phyloP scores from a whole-genome alignment of 1,284 basidiomycete genomes.

The Tremellales sp. region DNA sequence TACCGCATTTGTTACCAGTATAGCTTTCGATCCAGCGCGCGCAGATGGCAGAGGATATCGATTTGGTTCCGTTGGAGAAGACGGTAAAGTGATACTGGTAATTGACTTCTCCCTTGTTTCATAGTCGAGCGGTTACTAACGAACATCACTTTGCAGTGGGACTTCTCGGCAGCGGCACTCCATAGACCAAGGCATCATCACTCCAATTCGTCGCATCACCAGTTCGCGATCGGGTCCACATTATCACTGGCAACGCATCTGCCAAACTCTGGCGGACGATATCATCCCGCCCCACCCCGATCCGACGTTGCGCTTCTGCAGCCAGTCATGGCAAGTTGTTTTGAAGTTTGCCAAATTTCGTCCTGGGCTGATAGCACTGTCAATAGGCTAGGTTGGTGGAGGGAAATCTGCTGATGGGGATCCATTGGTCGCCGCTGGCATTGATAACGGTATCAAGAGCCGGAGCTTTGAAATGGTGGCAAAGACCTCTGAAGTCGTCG shows the following conservation, averaged over 20 bases:
- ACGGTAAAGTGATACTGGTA: slow-evolving; percentile 85
- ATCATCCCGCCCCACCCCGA: slow-evolving; percentile 79
- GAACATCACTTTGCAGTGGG: slow-evolving; percentile 60
- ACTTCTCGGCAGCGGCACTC: slow-evolving; percentile 64
- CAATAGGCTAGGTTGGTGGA: slow-evolving; percentile 71
- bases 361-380: slow-evolving; percentile 4
- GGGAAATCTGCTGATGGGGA: slow-evolving; percentile 64
- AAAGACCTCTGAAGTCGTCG: slow-evolving; percentile 55
- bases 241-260: slow-evolving; percentile 15
- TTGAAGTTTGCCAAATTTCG: not conserved
- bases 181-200: slow-evolving; percentile 47
- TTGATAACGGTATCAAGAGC: slow-evolving; percentile 70
- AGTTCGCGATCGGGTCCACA: slow-evolving; percentile 55
- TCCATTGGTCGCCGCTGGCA: slow-evolving; percentile 67
- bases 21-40: slow-evolving; percentile 79
- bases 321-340: slow-evolving; percentile 71
- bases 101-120: slow-evolving; percentile 24
- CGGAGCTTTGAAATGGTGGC: slow-evolving; percentile 76
- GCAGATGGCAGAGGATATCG: slow-evolving; percentile 83
- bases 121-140: not conserved
- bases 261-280: slow-evolving; percentile 52
- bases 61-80: slow-evolving; percentile 89
- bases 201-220: slow-evolving; percentile 33
- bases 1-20: slow-evolving; percentile 82
- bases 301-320: slow-evolving; percentile 87